Evolutionary conservation across 2,329 filamentous ascomycete species (phyloP), one percentile per base, ranked within the genome.

Genomic region (Calycina herbarum): DNA sequence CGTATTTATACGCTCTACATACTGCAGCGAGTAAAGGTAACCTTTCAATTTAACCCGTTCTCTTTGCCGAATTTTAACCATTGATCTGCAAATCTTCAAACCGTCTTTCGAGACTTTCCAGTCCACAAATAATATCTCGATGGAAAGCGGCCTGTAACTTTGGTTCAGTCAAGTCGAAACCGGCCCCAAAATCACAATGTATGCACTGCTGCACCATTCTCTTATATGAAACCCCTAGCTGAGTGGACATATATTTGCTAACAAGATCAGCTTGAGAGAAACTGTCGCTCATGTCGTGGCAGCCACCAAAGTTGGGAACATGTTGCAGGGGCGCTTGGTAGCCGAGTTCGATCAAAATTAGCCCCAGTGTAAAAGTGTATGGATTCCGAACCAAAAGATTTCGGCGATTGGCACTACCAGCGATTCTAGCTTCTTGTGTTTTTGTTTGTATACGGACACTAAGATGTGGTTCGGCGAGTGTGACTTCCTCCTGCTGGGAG

Each of bases 101-200:
- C 17, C 17, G 17, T 10, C 24, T 54, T 13, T 54, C 48, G 6
- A 54, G 48, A 2, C n/a, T 27, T 24, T 54, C 48, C n/a, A 54
- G 48, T 24, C n/a, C 17, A 54, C n/a, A 20, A 27, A 54, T 24
- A 54, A 54, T 54, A 24, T 54, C 48, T 54, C 11, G 17, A 54
- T 54, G 48, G n/a, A 54, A 54, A 54, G n/a, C n/a, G 5, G n/a
- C 48, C 5, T 54, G 48, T 13, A 54, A 24, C 2, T 20, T 10
- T 24, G 48, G 48, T 3, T 54, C 48, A 20, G 48, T 24, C n/a
- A 54, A 27, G 11, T 54, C 48, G 17, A 24, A 54, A 5, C 48
- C 48, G 7, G 17, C 48, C n/a, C 48, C 48, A 54, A 54, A 54
- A 54, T 54, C 48, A 24, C 48, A 54, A 54, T 24, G 48, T 27